Conservation (phyloP, 345 rosid species). For the Salix purpurea region DNA sequence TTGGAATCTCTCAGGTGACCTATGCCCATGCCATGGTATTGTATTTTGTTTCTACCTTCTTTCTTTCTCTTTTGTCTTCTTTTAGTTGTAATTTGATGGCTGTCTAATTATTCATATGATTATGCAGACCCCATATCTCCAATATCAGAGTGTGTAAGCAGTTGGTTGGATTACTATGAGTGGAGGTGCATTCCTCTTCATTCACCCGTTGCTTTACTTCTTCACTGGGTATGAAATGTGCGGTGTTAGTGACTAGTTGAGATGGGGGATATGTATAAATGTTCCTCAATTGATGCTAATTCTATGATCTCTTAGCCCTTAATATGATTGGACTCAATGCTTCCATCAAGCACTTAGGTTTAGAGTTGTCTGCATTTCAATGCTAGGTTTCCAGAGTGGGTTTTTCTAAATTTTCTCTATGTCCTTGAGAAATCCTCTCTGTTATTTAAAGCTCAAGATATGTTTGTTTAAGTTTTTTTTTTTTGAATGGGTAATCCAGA, state of each 20-base stretch:
- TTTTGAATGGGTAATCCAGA: no score
- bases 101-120: conserved; percentile 11
- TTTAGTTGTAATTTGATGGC: background rate
- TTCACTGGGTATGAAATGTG: conserved; percentile 71
- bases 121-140: conserved; percentile 53
- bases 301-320: background rate
- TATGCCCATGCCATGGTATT: conserved; percentile 76
- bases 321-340: background rate
- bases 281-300: background rate
- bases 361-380: no score
- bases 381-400: no score
- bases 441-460: background rate
- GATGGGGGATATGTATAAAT: background rate
- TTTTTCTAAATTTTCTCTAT: background rate
- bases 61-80: background rate
- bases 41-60: conserved; percentile 3
- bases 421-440: background rate
- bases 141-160: conserved; percentile 24
- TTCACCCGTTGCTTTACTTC: conserved; percentile 85
- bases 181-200: conserved; percentile 74
- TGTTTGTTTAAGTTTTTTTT: background rate
- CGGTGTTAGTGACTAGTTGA: background rate
- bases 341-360: background rate
- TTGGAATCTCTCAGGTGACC: conserved; percentile 60
- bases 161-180: conserved; percentile 69